These are phyloP conservation scores for Neurospora sp. DNA, from an alignment of 495 filamentous ascomycete genomes.

Conservation along the genomic window DNA sequence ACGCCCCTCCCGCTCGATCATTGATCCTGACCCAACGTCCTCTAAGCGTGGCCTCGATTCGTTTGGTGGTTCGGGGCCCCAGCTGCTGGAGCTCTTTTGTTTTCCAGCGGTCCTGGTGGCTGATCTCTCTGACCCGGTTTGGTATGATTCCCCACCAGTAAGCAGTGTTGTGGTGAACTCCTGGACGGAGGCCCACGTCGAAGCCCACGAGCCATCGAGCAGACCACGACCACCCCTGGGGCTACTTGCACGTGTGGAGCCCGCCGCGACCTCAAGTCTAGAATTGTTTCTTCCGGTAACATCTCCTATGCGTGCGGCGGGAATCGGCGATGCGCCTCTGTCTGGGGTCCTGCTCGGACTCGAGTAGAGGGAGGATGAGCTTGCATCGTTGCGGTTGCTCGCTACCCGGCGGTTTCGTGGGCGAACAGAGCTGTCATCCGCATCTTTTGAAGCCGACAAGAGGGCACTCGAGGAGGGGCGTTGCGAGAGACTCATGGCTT, in stretches of 20 bases:
- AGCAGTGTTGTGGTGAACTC: constrained; percentile 35
- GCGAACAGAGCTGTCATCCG: constrained; percentile 14
- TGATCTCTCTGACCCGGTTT: constrained; percentile 3
- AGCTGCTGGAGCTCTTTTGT: constrained; percentile 11
- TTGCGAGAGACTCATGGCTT: constrained; percentile 22
- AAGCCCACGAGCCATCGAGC: constrained; percentile 32
- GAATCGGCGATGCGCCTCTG: constrained; percentile 33
- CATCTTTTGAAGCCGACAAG: constrained; percentile 10
- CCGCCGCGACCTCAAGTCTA: constrained; percentile 19
- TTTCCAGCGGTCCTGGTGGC: constrained; percentile 8
- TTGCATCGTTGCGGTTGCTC: constrained; percentile 3
- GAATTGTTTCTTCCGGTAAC: constrained; percentile 25
- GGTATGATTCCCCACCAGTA: constrained; percentile 19
- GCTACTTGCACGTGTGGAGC: constrained; percentile 21
- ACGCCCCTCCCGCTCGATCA: constrained; percentile 35
- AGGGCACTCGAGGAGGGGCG: constrained; percentile 18
- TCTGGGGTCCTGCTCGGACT: constrained; percentile 18
- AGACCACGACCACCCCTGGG: constrained; percentile 26
- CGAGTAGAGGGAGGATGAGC: constrained; percentile 11
- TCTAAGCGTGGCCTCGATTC: constrained; percentile 26
- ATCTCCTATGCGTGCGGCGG: constrained; percentile 26
- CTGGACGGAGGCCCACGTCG: constrained; percentile 37
- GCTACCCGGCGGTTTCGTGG: constrained; percentile 23
- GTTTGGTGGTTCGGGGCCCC: constrained; percentile 32
- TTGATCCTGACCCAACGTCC: constrained; percentile 39